Percentiles rank a stretch among this genome's conserved stretches.
Conservation (phyloP, 2,329 filamentous ascomycete species). For the Thelonectria discophora region DNA sequence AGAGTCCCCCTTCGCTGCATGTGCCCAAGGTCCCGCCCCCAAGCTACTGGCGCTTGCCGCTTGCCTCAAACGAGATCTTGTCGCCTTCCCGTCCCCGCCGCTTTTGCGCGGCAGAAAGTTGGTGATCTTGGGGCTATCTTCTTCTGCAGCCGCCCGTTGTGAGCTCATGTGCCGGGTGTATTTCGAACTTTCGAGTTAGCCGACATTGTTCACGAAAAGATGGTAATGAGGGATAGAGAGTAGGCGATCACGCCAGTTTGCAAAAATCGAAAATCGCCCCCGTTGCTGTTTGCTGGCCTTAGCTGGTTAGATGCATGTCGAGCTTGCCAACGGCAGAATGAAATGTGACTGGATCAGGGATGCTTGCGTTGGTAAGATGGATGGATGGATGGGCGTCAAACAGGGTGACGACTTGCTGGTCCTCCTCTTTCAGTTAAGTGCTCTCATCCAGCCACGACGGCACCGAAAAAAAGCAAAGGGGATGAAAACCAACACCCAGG, state of each 20-base stretch:
- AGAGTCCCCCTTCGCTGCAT: conserved; percentile 4
- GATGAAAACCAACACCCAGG: not conserved
- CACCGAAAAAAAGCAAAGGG: not conserved
- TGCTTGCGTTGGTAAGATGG: conserved; percentile 1
- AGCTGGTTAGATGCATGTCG: not conserved
- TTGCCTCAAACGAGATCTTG: conserved; percentile 13
- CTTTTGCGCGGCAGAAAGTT: not conserved
- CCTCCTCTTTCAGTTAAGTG: not conserved
- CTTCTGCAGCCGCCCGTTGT: not conserved
- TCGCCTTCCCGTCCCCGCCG: conserved; percentile 6
- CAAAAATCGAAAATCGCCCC: not conserved
- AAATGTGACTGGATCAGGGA: not conserved
- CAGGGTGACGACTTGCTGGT: conserved; percentile 1
- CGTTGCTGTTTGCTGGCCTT: not conserved
- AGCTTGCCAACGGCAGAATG: not conserved
- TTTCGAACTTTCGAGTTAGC: too few relatives aligned
- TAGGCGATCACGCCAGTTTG: conserved; percentile 20
- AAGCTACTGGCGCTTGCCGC: not conserved
- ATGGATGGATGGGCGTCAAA: conserved; percentile 5
- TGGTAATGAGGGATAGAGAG: too few relatives aligned
- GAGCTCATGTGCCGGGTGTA: too few relatives aligned
- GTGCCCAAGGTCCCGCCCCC: conserved; percentile 4
- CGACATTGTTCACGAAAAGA: too few relatives aligned
- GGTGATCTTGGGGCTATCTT: not conserved
- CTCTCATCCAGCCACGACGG: not conserved